These are phyloP conservation scores for Candida xiaguanensis DNA, from an alignment of 805 yeast species.

Conservation along the genomic window DNA sequence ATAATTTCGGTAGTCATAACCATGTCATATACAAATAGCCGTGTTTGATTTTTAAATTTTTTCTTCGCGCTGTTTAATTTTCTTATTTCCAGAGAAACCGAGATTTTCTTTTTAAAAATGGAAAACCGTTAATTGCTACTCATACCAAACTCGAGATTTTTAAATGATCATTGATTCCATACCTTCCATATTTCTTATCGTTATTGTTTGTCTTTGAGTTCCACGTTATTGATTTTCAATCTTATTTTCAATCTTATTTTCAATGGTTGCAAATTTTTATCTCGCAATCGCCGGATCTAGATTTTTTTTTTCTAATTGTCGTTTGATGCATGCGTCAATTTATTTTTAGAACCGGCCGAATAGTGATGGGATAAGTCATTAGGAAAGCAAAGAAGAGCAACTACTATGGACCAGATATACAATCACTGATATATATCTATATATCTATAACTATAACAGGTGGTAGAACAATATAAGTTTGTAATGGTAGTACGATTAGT, in stretches of 20 bases:
- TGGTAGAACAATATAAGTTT: no score
- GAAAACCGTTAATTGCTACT: background rate
- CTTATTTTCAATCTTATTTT: background rate
- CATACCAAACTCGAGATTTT: background rate
- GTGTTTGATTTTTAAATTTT: background rate
- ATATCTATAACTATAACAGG: no score
- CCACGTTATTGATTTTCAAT: no score
- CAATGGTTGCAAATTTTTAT: background rate
- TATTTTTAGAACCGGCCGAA: constrained; percentile 2
- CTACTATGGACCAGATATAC: no score
- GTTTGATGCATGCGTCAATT: constrained; percentile 1
- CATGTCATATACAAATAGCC: background rate
- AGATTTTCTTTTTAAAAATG: background rate
- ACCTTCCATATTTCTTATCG: background rate
- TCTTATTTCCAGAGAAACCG: background rate
- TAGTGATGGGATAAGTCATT: no score
- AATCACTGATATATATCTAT: no score
- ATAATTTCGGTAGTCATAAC: no score
- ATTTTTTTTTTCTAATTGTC: background rate
- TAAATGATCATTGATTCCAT: background rate
- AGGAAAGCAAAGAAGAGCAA: no score
- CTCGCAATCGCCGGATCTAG: constrained; percentile 4
- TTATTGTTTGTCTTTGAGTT: no score
- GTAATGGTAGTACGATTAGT: no score
- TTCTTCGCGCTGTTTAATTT: background rate